phyloP scores from a whole-genome alignment of 2,329 filamentous ascomycete species.

The Xylariaceae sp. region DNA sequence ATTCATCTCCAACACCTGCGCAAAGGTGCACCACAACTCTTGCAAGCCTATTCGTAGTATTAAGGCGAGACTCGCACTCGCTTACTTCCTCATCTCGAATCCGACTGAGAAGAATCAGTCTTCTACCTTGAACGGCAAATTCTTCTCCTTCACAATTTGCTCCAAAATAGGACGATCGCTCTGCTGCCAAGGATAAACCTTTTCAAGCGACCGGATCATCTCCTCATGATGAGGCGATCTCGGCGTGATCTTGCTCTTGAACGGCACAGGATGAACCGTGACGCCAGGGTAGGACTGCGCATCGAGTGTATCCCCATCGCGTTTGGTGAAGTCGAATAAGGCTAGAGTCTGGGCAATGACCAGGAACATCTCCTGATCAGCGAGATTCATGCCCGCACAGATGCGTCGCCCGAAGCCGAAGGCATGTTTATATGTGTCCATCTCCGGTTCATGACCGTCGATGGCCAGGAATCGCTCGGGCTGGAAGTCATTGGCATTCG shows the following conservation, averaged over 20 bases:
- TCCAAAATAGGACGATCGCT: slow-evolving; percentile 7
- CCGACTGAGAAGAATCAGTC: neutral
- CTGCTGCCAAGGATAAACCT: slow-evolving; percentile 14
- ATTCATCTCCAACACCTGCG: too few relatives aligned
- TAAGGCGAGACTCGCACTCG: too few relatives aligned
- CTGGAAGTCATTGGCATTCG: slow-evolving; percentile 33
- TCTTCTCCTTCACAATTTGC: neutral
- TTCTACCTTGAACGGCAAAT: neutral
- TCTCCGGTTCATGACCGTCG: slow-evolving; percentile 22
- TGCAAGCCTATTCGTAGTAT: too few relatives aligned
- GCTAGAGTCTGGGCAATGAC: slow-evolving; percentile 41
- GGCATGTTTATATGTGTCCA: slow-evolving; percentile 25
- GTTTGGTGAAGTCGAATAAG: slow-evolving; percentile 39
- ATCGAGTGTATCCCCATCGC: slow-evolving; percentile 21
- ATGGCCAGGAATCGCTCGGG: slow-evolving; percentile 32
- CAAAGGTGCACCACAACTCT: too few relatives aligned
- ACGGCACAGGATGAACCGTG: slow-evolving; percentile 27
- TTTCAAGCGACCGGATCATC: slow-evolving; percentile 20
- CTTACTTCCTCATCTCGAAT: neutral
- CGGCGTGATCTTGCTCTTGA: slow-evolving; percentile 20
- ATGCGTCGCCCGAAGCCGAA: slow-evolving; percentile 37
- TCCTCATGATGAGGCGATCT: slow-evolving; percentile 24
- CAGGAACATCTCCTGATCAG: slow-evolving; percentile 32
- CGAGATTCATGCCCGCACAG: slow-evolving; percentile 34
- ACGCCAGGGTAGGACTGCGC: slow-evolving; percentile 19